Conservation (phyloP, 768 basidiomycete genomes). For the Lactarius hengduanensis region DNA sequence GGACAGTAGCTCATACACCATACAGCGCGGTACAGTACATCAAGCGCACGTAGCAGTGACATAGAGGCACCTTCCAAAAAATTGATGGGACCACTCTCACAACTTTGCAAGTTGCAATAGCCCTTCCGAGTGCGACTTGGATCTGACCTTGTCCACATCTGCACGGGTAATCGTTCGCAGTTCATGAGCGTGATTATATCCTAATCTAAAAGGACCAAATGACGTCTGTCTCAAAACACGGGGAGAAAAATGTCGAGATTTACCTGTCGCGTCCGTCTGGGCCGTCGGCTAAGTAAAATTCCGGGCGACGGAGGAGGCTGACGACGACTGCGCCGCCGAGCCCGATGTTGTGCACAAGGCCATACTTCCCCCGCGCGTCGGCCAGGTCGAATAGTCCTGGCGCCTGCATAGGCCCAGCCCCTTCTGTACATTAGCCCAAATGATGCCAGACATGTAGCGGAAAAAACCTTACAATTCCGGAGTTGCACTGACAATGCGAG, state of each 20-base stretch:
- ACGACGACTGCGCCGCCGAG: constrained; percentile 80
- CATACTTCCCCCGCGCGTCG: constrained; percentile 73
- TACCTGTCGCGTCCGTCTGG: constrained; percentile 66
- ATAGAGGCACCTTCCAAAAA: not conserved
- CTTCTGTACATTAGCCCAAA: constrained; percentile 36
- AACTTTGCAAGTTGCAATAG: constrained; percentile 43
- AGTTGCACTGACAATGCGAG: constrained; percentile 57
- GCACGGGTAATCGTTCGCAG: constrained; percentile 56
- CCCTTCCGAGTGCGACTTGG: constrained; percentile 53
- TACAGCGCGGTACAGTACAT: too few relatives aligned
- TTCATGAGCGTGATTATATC: constrained; percentile 78
- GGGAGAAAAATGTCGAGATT: not conserved
- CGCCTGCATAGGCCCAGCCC: constrained; percentile 85
- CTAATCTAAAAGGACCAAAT: constrained; percentile 31
- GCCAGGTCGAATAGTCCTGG: constrained; percentile 60
- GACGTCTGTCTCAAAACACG: too few relatives aligned
- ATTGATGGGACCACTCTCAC: constrained; percentile 28
- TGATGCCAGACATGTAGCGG: not conserved
- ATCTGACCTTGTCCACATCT: constrained; percentile 77
- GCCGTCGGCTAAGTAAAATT: constrained; percentile 67
- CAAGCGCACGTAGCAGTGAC: too few relatives aligned
- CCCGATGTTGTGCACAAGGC: constrained; percentile 80
- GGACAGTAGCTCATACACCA: too few relatives aligned
- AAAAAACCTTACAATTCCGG: constrained; percentile 50
- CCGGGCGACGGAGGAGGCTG: constrained; percentile 73